These are phyloP conservation scores for Claviceps pazoutovae DNA, from an alignment of 2,329 filamentous ascomycete species.

Conservation along the genomic window DNA sequence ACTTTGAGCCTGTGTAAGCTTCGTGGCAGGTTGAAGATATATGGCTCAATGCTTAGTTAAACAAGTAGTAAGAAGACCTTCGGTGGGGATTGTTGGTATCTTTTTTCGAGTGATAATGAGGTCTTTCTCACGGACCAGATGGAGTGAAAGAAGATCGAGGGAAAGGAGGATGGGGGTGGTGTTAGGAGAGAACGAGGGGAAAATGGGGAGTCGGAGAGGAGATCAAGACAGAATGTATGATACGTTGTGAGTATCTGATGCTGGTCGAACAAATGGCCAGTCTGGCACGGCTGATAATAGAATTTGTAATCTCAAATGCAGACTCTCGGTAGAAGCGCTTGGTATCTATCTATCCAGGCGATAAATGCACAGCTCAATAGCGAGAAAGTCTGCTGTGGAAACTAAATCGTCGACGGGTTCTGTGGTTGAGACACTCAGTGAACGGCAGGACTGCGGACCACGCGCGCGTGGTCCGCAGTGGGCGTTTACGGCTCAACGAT, in stretches of 20 bases:
- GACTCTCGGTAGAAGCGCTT: conserved; percentile 22
- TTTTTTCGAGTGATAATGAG: neutral
- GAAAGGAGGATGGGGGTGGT: neutral
- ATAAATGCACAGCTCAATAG: conserved; percentile 20
- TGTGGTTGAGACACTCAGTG: conserved; percentile 48
- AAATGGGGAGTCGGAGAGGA: neutral
- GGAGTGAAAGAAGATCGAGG: neutral
- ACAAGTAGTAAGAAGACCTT: neutral
- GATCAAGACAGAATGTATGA: neutral
- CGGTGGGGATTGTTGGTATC: neutral
- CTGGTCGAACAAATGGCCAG: conserved; percentile 12
- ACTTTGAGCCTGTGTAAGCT: neutral
- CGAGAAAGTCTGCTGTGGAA: conserved; percentile 38
- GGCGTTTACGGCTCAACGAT: conserved; percentile 85
- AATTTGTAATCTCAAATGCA: conserved; percentile 23
- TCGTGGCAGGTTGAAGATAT: neutral
- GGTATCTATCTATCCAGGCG: neutral
- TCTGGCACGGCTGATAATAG: conserved; percentile 15
- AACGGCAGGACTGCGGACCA: conserved; percentile 77
- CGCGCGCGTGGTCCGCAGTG: conserved; percentile 49
- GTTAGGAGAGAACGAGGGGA: neutral
- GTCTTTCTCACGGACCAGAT: neutral
- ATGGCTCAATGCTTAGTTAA: neutral
- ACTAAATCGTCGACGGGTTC: conserved; percentile 48
- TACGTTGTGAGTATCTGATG: neutral